Evolutionary conservation across 1,284 basidiomycete species (phyloP).

Genomic region (Amylostereum areolatum): DNA sequence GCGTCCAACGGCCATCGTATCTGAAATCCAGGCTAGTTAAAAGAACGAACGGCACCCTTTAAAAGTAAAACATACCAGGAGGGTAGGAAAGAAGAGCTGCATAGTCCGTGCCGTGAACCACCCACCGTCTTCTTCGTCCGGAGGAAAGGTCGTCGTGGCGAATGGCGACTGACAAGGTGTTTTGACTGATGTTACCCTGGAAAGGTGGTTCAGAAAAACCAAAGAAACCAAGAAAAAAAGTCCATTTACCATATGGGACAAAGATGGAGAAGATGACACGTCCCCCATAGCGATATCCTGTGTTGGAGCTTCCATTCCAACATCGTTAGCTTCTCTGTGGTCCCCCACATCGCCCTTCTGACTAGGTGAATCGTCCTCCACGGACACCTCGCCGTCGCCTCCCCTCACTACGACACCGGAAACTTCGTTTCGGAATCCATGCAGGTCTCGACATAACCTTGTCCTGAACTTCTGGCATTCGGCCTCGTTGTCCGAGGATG

Average conservation of each 20-base stretch:
- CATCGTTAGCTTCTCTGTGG: too few relatives aligned
- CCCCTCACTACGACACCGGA: too few relatives aligned
- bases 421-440: conserved; percentile 14
- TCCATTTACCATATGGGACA: too few relatives aligned
- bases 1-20: conserved; percentile 47
- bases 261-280: too few relatives aligned
- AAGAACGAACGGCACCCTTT: background rate
- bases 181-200: conserved; percentile 59
- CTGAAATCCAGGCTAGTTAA: conserved; percentile 25
- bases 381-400: too few relatives aligned
- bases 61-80: conserved; percentile 31
- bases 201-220: conserved; percentile 3
- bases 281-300: too few relatives aligned
- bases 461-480: conserved; percentile 38
- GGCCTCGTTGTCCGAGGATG: conserved; percentile 39
- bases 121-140: conserved; percentile 46
- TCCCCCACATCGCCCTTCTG: too few relatives aligned
- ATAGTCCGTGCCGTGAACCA: conserved; percentile 17
- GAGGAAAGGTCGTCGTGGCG: conserved; percentile 61
- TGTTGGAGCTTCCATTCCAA: too few relatives aligned
- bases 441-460: conserved; percentile 43
- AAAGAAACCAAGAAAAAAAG: background rate
- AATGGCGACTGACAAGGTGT: conserved; percentile 62
- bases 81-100: conserved; percentile 30
- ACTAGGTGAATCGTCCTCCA: too few relatives aligned